Evolutionary conservation across 257 asterid species (phyloP), one percentile per base, ranked within the genome.

Genomic region (Salvia miltiorrhiza): DNA sequence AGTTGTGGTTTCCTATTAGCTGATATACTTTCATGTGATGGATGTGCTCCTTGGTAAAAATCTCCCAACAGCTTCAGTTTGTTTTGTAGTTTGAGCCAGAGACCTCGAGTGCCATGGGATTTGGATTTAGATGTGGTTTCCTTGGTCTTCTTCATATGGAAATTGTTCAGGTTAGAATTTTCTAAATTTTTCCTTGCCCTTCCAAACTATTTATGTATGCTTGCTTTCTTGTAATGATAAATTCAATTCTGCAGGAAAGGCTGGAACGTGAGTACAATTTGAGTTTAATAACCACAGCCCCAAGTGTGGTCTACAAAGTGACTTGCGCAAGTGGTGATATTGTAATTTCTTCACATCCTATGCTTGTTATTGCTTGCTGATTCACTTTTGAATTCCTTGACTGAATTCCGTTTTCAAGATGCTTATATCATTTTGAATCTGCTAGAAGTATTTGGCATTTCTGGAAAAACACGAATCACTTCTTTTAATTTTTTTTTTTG

Each of bases 91-190:
- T 37, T 37, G 43, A 37, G 43, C 43, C 43, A 7, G 43, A 91
- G 87, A 84, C 96, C 72, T 94, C 99, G 61, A 89, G 85, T 82
- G 99, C 99, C 63, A 94, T 94, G 99, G 99, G 99, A 58, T 94
- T 94, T 86, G 99, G 99, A 73, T 94, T 94, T 75, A 85, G 99
- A 83, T 94, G 99, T 79, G 97, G 99, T 58, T 94, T 90, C 82
- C 89, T 94, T 65, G 99, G 99, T 72, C 96, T 91, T 79, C 99
- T 94, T 65, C 99, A 94, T 75, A 87, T 94, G 99, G 99, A 94
- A 82, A 94, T 94, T 69, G 99, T 91, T 80, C 99, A 91, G 97
- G 99, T 93, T 33, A 28, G 77, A 59, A 49, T 67, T 73, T 75
- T 52, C 41, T 21, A 20, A 39, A 4, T n/a, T 56, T 60, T 69